phyloP scores from a whole-genome alignment of 2,329 filamentous ascomycete species.

The Fusarium dlaminii region DNA sequence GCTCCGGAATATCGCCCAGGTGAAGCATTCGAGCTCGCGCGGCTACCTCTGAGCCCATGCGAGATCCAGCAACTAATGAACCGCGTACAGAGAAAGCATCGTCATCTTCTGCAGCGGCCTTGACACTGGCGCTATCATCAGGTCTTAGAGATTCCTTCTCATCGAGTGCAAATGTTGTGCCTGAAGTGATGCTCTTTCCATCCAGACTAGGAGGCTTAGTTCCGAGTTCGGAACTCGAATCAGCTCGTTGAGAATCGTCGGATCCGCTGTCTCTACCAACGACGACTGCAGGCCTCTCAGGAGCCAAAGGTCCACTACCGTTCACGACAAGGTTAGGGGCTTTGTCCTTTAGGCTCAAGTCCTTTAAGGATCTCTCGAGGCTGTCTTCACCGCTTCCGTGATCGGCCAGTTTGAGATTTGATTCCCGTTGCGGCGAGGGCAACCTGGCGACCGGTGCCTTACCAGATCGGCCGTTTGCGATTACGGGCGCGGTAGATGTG shows the following conservation, averaged over 20 bases:
- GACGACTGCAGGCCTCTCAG: conserved; percentile 48
- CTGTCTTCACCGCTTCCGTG: conserved; percentile 39
- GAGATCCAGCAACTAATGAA: conserved; percentile 78
- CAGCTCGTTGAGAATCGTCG: conserved; percentile 67
- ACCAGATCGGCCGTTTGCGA: conserved; percentile 41
- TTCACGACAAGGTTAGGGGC: conserved; percentile 58
- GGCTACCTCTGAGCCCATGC: conserved; percentile 83
- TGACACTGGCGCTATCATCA: conserved; percentile 94
- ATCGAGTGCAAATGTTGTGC: conserved; percentile 94
- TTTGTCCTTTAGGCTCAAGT: conserved; percentile 45
- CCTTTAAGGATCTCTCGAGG: conserved; percentile 43
- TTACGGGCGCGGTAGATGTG: conserved; percentile 34
- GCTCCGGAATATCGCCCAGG: conserved; percentile 65
- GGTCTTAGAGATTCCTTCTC: conserved; percentile 95
- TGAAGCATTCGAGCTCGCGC: conserved; percentile 61
- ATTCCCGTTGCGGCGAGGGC: conserved; percentile 31
- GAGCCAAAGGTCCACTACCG: conserved; percentile 54
- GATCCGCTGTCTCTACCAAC: conserved; percentile 58
- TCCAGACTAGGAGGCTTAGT: conserved; percentile 91
- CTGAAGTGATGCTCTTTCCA: conserved; percentile 92
- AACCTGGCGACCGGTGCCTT: conserved; percentile 28
- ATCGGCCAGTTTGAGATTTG: conserved; percentile 13
- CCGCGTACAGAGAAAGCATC: conserved; percentile 81
- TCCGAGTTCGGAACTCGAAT: conserved; percentile 71
- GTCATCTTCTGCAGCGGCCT: conserved; percentile 87